phyloP scores from a whole-genome alignment of 1,284 basidiomycete species.

The Vanrija humicola region DNA sequence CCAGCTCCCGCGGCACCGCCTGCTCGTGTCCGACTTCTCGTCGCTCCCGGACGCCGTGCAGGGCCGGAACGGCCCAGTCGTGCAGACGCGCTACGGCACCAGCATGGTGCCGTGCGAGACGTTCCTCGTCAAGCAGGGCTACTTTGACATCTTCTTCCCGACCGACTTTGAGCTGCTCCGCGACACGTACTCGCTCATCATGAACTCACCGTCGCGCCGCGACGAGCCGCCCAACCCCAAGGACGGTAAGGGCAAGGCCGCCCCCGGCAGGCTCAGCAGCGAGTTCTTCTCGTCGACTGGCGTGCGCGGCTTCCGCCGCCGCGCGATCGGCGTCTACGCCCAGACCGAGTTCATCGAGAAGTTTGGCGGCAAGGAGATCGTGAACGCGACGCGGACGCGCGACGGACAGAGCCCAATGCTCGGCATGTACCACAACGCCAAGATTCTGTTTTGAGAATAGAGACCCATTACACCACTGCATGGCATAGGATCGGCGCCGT shows the following conservation, averaged over 20 bases:
- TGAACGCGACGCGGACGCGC: slow-evolving; percentile 31
- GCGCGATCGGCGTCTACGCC: slow-evolving; percentile 37
- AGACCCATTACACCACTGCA: not conserved
- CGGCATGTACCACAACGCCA: slow-evolving; percentile 48
- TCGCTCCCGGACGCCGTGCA: slow-evolving; percentile 78
- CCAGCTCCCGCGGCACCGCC: slow-evolving; percentile 83
- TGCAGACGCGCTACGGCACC: slow-evolving; percentile 84
- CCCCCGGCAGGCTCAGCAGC: slow-evolving; percentile 2
- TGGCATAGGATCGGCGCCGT: too few species aligned
- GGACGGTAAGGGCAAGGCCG: slow-evolving; percentile 2
- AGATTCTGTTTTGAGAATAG: slow-evolving; percentile 43
- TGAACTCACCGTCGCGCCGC: slow-evolving; percentile 49
- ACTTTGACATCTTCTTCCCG: slow-evolving; percentile 99
- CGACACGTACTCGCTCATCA: slow-evolving; percentile 80
- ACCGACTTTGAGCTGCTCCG: slow-evolving; percentile 80
- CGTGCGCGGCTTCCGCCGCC: slow-evolving; percentile 36
- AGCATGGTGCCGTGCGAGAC: slow-evolving; percentile 85
- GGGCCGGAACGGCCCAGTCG: slow-evolving; percentile 86
- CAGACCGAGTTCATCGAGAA: slow-evolving; percentile 44
- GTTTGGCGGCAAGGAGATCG: slow-evolving; percentile 34
- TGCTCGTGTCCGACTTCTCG: slow-evolving; percentile 90
- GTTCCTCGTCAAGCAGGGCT: slow-evolving; percentile 88
- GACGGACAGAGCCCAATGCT: slow-evolving; percentile 44
- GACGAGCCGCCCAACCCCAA: not conserved
- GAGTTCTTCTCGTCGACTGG: slow-evolving; percentile 34